A percentile compares a stretch with the other conserved stretches of the same genome.
These are phyloP conservation scores for Leccinum pellstonianum DNA, from an alignment of 768 basidiomycete species.

Conservation along the genomic window DNA sequence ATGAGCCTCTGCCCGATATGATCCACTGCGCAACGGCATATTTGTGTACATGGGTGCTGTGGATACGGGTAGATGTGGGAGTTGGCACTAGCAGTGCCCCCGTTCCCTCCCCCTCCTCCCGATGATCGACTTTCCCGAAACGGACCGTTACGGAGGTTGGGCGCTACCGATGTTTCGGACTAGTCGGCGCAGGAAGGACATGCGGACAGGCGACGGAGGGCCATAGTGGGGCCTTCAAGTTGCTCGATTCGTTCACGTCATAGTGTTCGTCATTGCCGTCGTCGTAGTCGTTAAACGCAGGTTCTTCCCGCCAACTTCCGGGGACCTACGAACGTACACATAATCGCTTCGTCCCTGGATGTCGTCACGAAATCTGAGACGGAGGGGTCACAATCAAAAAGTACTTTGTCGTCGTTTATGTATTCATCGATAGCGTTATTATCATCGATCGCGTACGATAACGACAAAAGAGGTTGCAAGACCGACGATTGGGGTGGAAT, in stretches of 20 bases:
- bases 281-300: background rate
- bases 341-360: background rate
- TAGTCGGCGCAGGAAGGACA: background rate
- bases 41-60: background rate
- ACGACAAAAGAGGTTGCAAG: background rate
- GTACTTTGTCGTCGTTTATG: background rate
- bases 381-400: background rate
- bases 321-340: background rate
- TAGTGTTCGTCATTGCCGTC: background rate
- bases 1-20: background rate
- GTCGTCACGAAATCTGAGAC: background rate
- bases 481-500: conserved; percentile 5
- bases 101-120: background rate
- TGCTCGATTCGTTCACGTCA: background rate
- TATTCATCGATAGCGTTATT: background rate
- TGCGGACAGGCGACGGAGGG: conserved; percentile 15
- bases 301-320: background rate
- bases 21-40: background rate
- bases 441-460: background rate
- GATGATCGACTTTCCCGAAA: conserved; percentile 8
- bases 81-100: background rate
- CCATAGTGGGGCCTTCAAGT: background rate
- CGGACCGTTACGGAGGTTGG: background rate
- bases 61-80: background rate
- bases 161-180: background rate